Percentiles rank a stretch among this genome's conserved stretches.
Conservation (phyloP, 1,284 basidiomycete genomes). For the Testicularia cyperi region DNA sequence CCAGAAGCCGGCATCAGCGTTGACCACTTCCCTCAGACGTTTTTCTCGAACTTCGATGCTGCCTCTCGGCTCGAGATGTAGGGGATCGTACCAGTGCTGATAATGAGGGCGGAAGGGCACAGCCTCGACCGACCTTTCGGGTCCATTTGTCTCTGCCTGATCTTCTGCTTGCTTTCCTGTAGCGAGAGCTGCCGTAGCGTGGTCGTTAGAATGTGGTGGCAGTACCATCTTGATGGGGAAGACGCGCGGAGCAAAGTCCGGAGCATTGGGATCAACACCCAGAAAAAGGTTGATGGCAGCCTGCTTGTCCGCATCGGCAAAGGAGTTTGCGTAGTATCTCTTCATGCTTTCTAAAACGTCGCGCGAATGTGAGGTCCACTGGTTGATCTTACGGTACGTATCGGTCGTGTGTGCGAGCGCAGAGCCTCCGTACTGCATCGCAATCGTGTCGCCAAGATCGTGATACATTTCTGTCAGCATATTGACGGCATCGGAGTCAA, state of each 20-base stretch:
- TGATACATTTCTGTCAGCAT: conserved; percentile 99
- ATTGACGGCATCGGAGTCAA: conserved; percentile 93
- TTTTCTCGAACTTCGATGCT: conserved; percentile 26
- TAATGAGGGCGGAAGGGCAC: conserved; percentile 39
- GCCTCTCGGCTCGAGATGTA: conserved; percentile 26
- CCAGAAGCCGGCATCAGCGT: conserved; percentile 53
- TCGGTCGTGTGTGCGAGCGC: conserved; percentile 96
- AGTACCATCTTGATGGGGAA: conserved; percentile 16
- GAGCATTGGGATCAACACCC: conserved; percentile 66
- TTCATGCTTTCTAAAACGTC: conserved; percentile 96
- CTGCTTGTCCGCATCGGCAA: conserved; percentile 89
- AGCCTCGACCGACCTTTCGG: conserved; percentile 7
- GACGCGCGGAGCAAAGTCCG: conserved; percentile 25
- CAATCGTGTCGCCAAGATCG: conserved; percentile 69
- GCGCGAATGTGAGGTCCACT: conserved; percentile 96
- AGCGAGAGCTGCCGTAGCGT: too few species aligned
- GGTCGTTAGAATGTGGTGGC: too few species aligned
- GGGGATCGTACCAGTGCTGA: conserved; percentile 46
- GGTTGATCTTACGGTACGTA: conserved; percentile 86
- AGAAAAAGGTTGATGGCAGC: conserved; percentile 95
- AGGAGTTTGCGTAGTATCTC: conserved; percentile 92
- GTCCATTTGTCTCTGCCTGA: neutral
- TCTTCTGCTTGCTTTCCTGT: neutral
- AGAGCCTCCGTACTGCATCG: conserved; percentile 73
- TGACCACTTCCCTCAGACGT: conserved; percentile 45